Base-by-base conservation (phyloP, 2,329 filamentous ascomycete species). In the Neofusicoccum ribis region DNA sequence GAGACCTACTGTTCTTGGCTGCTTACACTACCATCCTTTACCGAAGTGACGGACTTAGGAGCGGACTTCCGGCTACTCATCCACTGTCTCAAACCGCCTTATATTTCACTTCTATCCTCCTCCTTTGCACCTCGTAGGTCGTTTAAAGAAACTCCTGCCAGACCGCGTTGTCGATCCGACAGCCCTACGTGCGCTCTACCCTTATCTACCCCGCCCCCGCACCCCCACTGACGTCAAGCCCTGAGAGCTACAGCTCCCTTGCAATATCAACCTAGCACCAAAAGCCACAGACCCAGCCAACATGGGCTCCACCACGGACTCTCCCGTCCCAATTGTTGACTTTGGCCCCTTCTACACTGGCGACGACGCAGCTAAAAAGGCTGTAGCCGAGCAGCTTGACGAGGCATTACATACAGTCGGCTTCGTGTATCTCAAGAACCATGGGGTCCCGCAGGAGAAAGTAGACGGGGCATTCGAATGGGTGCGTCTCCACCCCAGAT, bases 391-490 rank as follows among this genome's bases (percentile, higher is more conserved):
- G 23, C 63, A 76, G n/a, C 75, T 81, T 20, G 77, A 80, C 63
- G 63, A 71, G 5, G 78, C 78, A 0, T 79, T 79, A 36, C 72
- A 71, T 17, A 69, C 68, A 5, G 72, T 77, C 8, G 79, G 79
- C 2, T 81, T 81, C 65, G 79, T 80, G 43, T 79, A 80, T 65
- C 70, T 82, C 34, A 73, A 69, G 60, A 78, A 78, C 50, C 77
- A 80, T 63, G 77, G 76, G 1, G 67, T 82, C 0, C 63, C 68
- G 3, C 69, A 70, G 41, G 69, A 74, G 34, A 65, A 68, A 37
- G 70, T 80, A 1, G 69, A 73, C 11, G 65, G 73, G 46, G 70
- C 68, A 36, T 76, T 76, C 59, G 60, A 65, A 11, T 75, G 72
- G 73, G 73, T 74, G 64, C 20, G 71, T 15, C 51, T 14, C 36